A percentile compares a stretch with the other conserved stretches of the same genome.
phyloP scores from a whole-genome alignment of 106 monocot genomes.

The Platanthera guangdongensis region DNA sequence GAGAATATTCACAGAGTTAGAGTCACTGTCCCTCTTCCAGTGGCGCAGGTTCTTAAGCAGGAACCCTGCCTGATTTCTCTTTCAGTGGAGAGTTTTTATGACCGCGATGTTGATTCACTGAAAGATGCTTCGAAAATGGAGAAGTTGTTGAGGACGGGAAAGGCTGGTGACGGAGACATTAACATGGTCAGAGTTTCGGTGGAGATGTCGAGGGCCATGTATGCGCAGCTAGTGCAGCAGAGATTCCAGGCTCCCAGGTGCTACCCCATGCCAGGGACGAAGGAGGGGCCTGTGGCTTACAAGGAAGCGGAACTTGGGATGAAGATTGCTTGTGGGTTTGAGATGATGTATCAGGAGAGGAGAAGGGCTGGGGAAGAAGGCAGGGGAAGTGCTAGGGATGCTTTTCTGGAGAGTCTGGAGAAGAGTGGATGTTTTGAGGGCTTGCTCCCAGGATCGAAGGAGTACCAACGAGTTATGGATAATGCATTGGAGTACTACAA shows the following conservation, averaged over 20 bases:
- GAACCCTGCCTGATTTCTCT: conserved; percentile 78
- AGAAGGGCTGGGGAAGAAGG: conserved; percentile 46
- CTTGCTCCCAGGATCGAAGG: conserved; percentile 78
- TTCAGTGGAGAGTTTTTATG: conserved; percentile 85
- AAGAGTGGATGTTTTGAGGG: conserved; percentile 68
- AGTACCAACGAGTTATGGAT: conserved; percentile 62
- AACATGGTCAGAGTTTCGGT: conserved; percentile 55
- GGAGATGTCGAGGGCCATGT: conserved; percentile 89
- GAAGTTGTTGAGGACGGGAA: conserved; percentile 32
- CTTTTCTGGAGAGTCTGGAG: conserved; percentile 63
- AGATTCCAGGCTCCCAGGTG: conserved; percentile 67
- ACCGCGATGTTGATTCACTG: conserved; percentile 87
- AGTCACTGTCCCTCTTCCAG: conserved; percentile 63
- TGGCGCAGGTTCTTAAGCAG: conserved; percentile 73
- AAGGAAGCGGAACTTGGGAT: conserved; percentile 78
- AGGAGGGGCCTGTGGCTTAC: conserved; percentile 38
- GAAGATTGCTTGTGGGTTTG: conserved; percentile 97
- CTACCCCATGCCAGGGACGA: conserved; percentile 69
- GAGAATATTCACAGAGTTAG: conserved; percentile 51
- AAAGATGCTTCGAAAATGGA: conserved; percentile 81
- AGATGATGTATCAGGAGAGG: conserved; percentile 98
- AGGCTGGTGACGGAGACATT: conserved; percentile 17
- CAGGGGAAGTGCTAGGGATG: conserved; percentile 62
- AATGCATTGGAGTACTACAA: conserved; percentile 53
- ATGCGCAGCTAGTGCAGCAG: conserved; percentile 86